Percentiles rank a stretch among this genome's conserved stretches.
phyloP scores from a whole-genome alignment of 2,329 filamentous ascomycete species.

The Colletotrichum tropicicola region DNA sequence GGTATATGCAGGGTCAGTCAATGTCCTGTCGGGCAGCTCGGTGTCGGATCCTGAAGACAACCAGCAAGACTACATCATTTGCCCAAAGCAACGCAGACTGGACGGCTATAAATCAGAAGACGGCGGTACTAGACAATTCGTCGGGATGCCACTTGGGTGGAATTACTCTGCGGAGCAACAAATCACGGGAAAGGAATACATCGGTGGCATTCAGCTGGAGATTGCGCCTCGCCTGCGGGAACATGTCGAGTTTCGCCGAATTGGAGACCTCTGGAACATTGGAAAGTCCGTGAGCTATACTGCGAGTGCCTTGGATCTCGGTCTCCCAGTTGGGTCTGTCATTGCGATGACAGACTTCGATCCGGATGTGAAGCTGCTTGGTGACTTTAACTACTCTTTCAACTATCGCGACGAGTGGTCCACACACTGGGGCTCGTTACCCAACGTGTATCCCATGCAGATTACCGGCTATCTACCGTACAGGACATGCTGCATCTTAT shows the following conservation, averaged over 20 bases:
- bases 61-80: not conserved
- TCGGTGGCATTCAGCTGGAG: conserved; percentile 7
- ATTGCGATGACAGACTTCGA: not conserved
- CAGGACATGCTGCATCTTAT: not conserved
- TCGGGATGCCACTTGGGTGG: conserved; percentile 1
- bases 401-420: not conserved
- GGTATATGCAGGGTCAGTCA: not conserved
- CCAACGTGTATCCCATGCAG: not conserved
- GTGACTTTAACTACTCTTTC: not conserved
- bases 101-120: not conserved
- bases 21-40: not conserved
- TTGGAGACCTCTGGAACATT: not conserved
- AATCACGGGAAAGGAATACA: not conserved
- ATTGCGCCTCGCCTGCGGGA: not conserved
- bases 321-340: not conserved
- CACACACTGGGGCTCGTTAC: not conserved
- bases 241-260: not conserved
- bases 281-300: not conserved
- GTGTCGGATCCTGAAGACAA: not conserved
- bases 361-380: not conserved
- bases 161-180: conserved; percentile 5
- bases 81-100: not conserved
- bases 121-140: not conserved
- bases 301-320: not conserved
- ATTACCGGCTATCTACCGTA: not conserved